phyloP scores from a whole-genome alignment of 1,139 yeast species.

The Suhomyces terraborum region DNA sequence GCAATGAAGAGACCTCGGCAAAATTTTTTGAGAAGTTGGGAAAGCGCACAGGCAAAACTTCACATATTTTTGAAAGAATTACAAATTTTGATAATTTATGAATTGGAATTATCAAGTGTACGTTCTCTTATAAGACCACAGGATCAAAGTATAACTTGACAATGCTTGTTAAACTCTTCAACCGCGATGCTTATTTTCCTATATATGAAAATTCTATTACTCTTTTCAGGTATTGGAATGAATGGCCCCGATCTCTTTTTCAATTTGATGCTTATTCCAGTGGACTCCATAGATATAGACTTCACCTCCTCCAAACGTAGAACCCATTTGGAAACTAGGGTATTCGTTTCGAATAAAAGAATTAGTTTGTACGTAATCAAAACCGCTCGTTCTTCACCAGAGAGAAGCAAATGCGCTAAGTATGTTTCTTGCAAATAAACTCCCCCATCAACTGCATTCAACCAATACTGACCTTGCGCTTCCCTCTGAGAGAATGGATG shows the following conservation, averaged over 20 bases:
- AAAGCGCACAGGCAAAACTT: conserved; percentile 45
- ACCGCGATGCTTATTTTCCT: conserved; percentile 80
- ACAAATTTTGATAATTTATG: conserved; percentile 9
- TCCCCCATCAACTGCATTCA: conserved; percentile 83
- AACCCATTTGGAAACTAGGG: conserved; percentile 64
- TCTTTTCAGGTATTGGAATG: conserved; percentile 74
- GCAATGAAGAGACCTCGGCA: conserved; percentile 44
- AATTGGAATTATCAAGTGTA: too few species aligned
- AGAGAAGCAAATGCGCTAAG: conserved; percentile 79
- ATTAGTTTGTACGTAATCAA: conserved; percentile 75
- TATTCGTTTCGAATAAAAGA: conserved; percentile 66
- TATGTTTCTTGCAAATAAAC: conserved; percentile 69
- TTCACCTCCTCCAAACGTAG: conserved; percentile 61
- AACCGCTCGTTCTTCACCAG: conserved; percentile 78
- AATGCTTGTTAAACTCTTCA: conserved; percentile 68
- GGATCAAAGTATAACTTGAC: conserved; percentile 42
- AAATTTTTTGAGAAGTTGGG: conserved; percentile 43
- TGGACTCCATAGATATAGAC: conserved; percentile 72
- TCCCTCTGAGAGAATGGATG: conserved; percentile 79
- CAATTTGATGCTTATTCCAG: conserved; percentile 73
- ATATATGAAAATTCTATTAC: conserved; percentile 68
- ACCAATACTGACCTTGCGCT: conserved; percentile 93
- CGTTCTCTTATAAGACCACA: too few species aligned
- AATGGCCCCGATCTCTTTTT: conserved; percentile 67
- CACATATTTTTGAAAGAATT: conserved; percentile 18